Evolutionary conservation across 2,329 filamentous ascomycete species (phyloP), one percentile per base, ranked within the genome.

Genomic region (Penicillium vulpinum): DNA sequence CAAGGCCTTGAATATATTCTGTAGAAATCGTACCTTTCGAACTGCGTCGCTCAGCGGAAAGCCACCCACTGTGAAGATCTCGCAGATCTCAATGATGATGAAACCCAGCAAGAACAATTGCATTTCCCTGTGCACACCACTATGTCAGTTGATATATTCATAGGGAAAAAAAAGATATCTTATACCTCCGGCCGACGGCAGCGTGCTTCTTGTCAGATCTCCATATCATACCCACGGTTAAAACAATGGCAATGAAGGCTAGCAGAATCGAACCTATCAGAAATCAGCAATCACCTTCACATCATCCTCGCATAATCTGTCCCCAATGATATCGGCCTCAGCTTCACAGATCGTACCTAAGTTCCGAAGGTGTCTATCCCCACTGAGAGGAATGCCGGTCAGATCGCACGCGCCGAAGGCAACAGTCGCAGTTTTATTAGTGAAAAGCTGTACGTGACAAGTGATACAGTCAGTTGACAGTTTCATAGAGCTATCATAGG

Each of bases 1-100:
- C 28, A 16, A 21, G 24, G 8, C 8, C 50, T 33, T 10, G 16
- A 21, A 47, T 38, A 16, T 47, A 52, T 35, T n/a, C 9, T 31
- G 15, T 9, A 33, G 16, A 31, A 38, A 47, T 89, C 91, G 67
- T 90, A 83, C 72, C 71, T 78, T 78, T 61, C 92, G 86, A 57
- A 90, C 89, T 48, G 78, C 85, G 51, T 81, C 78, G 64, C 84
- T 79, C 21, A 97, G 78, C 3, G 93, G 92, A 68, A 99, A 93
- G 29, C 88, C 90, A 65, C 94, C 94, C 35, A 97, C 87, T 0
- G 92, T 92, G 78, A 99, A 97, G 69, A 99, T 96, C 75, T 97
- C 94, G 77, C 92, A 97, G 68, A 99, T 90, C 67, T 90, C 87
- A 59, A 97, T 87, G 57, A 97, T 77, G 56, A 96, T 88, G 74